These are phyloP conservation scores for Penicillium sp. DNA, from an alignment of 2,329 filamentous ascomycete genomes.

Conservation along the genomic window DNA sequence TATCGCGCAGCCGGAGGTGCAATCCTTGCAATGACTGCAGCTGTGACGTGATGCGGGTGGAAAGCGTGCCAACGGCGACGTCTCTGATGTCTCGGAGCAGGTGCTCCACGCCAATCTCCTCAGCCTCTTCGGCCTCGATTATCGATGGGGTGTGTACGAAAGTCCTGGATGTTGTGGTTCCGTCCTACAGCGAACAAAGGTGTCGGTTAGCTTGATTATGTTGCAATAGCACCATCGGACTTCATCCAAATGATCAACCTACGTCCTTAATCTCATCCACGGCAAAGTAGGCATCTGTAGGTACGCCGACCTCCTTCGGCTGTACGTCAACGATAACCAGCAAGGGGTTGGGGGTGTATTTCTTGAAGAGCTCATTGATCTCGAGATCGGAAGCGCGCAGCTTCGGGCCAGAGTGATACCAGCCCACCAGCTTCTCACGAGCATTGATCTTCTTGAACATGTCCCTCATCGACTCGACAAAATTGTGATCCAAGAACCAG, in stretches of 20 bases:
- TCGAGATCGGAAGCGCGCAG: conserved; percentile 93
- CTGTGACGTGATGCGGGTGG: conserved; percentile 95
- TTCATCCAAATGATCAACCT: conserved; percentile 39
- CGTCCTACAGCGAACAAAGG: conserved; percentile 64
- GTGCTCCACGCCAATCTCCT: conserved; percentile 98
- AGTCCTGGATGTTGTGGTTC: conserved; percentile 93
- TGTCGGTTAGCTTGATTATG: conserved; percentile 3
- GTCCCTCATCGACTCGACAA: conserved; percentile 98
- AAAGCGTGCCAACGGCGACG: conserved; percentile 94
- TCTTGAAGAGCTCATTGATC: conserved; percentile 99
- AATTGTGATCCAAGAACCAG: conserved; percentile 99
- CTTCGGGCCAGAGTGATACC: conserved; percentile 99
- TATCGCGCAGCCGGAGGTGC: conserved; percentile 91
- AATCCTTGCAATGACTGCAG: conserved; percentile 95
- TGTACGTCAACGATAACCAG: conserved; percentile 98
- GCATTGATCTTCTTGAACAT: conserved; percentile 99
- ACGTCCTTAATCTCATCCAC: conserved; percentile 99
- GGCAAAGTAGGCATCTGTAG: conserved; percentile 98
- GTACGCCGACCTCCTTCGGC: conserved; percentile 95
- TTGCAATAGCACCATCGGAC: background rate
- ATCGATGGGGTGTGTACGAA: conserved; percentile 98
- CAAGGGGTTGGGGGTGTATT: conserved; percentile 94
- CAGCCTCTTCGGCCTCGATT: conserved; percentile 98
- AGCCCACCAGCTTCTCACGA: conserved; percentile 96
- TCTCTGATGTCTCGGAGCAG: conserved; percentile 96